Base-by-base conservation (phyloP, 768 basidiomycete species). In the Boletellus emodensis region DNA sequence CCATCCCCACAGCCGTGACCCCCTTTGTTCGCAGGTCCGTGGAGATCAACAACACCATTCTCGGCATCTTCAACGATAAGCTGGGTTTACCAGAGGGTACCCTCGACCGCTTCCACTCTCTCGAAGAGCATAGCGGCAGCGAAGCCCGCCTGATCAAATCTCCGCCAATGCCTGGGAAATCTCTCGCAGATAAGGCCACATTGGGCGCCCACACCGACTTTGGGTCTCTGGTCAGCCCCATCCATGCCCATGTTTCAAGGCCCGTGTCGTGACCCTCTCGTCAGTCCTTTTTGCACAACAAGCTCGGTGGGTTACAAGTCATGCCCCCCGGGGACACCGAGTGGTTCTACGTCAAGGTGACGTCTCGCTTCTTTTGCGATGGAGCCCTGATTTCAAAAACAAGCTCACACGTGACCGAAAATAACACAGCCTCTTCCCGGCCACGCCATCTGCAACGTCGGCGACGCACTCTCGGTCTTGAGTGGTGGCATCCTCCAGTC, bases 121-220 rank as follows among this genome's bases (percentile, higher is more conserved):
- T 64, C 6, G 71, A 72, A 3, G 78, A 81, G 40, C 64, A 62
- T 30, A 84, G 80, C 44, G 80, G 79, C 6, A 79, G 81, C 52
- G 84, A 87, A 56, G 69, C 79, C 0, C 71, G 85, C 12, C 61
- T 79, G 11, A 81, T 80, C 54, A 79, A 66, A 58, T 78, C 72
- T 28, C 76, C 80, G 1, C 74, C 73, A 1, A 68, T 61, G 48
- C 63, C 66, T 4, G 57, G 55, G 0, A 62, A 65, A 15, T 30
- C 40, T 4, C 12, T 52, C 8, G 62, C 63, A 7, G 67, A 72
- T 6, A 73, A 65, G 40, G 68, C 72, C n/a, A 70, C 72, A 0
- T 61, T 85, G n/a, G 83, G 83, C 17, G 78, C 80, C 2, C 86
- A 87, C 61, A 85, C 84, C 3, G 85, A 86, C 63, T 87, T 86